A percentile compares a stretch with the other conserved stretches of the same genome.
Evolutionary conservation across 2,329 filamentous ascomycete species (phyloP).

Genomic region (Cytospora piceicola): DNA sequence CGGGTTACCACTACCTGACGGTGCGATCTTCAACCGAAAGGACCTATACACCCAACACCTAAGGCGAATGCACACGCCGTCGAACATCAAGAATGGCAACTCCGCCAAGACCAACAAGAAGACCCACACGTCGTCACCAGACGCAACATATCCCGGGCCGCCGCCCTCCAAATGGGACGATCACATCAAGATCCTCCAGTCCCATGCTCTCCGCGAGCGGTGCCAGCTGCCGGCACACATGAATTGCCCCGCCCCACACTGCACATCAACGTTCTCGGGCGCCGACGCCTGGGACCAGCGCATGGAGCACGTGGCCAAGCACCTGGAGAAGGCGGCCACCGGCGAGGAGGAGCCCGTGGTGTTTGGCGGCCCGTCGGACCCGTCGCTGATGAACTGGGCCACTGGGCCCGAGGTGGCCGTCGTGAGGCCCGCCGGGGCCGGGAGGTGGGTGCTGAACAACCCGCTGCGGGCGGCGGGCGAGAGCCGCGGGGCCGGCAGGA

Average conservation of each 20-base stretch:
- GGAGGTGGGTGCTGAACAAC: constrained; percentile 42
- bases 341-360: constrained; percentile 39
- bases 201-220: constrained; percentile 61
- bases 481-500: constrained; percentile 18
- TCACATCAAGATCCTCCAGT: constrained; percentile 59
- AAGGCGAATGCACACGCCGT: constrained; percentile 77
- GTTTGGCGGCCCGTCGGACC: constrained; percentile 47
- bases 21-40: constrained; percentile 81
- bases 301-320: constrained; percentile 85
- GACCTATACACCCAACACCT: constrained; percentile 90
- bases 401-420: constrained; percentile 44
- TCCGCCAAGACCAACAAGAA: constrained; percentile 20
- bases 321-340: constrained; percentile 64
- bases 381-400: constrained; percentile 48
- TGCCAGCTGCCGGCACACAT: constrained; percentile 65
- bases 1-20: constrained; percentile 51
- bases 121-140: background rate
- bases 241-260: constrained; percentile 65
- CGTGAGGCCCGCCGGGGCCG: constrained; percentile 35
- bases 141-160: background rate
- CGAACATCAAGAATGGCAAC: constrained; percentile 42
- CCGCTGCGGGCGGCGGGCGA: constrained; percentile 34
- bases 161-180: constrained; percentile 50
- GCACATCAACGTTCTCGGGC: constrained; percentile 62
- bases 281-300: constrained; percentile 73